These are phyloP conservation scores for Delonix regia DNA, from an alignment of 306 rosid genomes.

Conservation along the genomic window DNA sequence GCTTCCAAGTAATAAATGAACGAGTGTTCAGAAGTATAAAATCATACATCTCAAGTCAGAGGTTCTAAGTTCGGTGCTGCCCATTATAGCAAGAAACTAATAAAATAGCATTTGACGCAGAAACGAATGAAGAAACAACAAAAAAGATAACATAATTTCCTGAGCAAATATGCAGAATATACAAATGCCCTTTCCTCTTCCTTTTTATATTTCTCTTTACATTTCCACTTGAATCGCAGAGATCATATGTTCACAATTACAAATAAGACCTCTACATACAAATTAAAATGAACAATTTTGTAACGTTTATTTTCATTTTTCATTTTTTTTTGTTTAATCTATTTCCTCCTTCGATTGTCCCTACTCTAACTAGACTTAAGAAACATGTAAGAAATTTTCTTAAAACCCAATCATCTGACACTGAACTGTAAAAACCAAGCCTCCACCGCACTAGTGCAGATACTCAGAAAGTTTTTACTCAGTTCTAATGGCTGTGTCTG, in stretches of 20 bases:
- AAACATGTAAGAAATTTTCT: not conserved
- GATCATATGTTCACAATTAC: conserved; percentile 80
- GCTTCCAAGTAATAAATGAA: not conserved
- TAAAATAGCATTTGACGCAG: not conserved
- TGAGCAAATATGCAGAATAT: conserved; percentile 25
- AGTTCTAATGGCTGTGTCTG: conserved; percentile 54
- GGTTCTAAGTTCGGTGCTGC: not conserved
- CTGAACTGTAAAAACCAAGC: conserved; percentile 23
- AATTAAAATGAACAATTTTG: conserved; percentile 44
- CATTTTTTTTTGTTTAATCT: too few species aligned
- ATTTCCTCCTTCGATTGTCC: conserved; percentile 52
- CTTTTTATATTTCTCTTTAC: conserved; percentile 27
- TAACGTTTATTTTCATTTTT: conserved; percentile 30
- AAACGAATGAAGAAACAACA: too few species aligned
- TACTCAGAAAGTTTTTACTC: conserved; percentile 47
- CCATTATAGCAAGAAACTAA: not conserved
- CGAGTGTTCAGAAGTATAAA: not conserved
- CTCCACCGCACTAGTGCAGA: conserved; percentile 74
- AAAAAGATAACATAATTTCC: not conserved
- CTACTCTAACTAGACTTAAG: conserved; percentile 39
- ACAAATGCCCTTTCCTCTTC: conserved; percentile 17
- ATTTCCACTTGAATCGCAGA: conserved; percentile 64
- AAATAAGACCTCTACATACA: conserved; percentile 64
- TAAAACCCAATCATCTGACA: not conserved
- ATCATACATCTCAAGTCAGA: not conserved